phyloP scores from a whole-genome alignment of 495 filamentous ascomycete genomes.

The Hypoxylon subgilvum region DNA sequence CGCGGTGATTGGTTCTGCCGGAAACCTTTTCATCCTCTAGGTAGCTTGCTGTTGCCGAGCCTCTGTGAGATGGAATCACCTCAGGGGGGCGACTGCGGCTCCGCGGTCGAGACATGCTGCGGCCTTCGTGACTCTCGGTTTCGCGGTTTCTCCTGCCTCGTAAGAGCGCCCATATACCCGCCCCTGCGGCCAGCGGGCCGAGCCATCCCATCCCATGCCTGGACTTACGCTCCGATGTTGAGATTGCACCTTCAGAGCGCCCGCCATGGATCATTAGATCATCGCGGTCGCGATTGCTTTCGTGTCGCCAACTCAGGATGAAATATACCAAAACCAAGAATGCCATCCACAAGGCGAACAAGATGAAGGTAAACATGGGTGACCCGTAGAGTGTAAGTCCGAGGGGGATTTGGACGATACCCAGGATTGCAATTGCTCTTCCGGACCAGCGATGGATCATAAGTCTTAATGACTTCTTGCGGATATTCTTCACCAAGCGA shows the following conservation, averaged over 20 bases:
- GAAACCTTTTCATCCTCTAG: slow-evolving; percentile 68
- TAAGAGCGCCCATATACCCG: slow-evolving; percentile 65
- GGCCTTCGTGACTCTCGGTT: slow-evolving; percentile 43
- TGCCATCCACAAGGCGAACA: slow-evolving; percentile 77
- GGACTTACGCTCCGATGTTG: slow-evolving; percentile 44
- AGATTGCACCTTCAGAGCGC: slow-evolving; percentile 41
- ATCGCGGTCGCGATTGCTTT: slow-evolving; percentile 53
- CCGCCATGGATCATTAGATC: slow-evolving; percentile 46
- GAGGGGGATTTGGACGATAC: slow-evolving; percentile 84
- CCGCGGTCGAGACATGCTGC: slow-evolving; percentile 42
- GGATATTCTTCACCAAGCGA: slow-evolving; percentile 68
- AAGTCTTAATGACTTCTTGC: slow-evolving; percentile 65
- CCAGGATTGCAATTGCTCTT: slow-evolving; percentile 74
- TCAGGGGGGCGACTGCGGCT: slow-evolving; percentile 48
- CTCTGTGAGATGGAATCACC: slow-evolving; percentile 56
- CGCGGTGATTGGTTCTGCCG: slow-evolving; percentile 43
- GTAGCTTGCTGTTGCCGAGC: slow-evolving; percentile 60
- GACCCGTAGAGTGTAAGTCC: slow-evolving; percentile 93
- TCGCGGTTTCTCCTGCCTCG: slow-evolving; percentile 50
- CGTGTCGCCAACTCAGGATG: slow-evolving; percentile 70
- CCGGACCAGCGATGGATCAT: slow-evolving; percentile 92
- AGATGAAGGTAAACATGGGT: slow-evolving; percentile 80
- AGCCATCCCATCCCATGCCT: slow-evolving; percentile 57
- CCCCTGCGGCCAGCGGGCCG: slow-evolving; percentile 62
- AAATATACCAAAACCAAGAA: slow-evolving; percentile 73